Percentiles rank a stretch among this genome's conserved stretches.
Conservation (phyloP, 2,329 filamentous ascomycete species). For the Chaetomium strumarium region DNA sequence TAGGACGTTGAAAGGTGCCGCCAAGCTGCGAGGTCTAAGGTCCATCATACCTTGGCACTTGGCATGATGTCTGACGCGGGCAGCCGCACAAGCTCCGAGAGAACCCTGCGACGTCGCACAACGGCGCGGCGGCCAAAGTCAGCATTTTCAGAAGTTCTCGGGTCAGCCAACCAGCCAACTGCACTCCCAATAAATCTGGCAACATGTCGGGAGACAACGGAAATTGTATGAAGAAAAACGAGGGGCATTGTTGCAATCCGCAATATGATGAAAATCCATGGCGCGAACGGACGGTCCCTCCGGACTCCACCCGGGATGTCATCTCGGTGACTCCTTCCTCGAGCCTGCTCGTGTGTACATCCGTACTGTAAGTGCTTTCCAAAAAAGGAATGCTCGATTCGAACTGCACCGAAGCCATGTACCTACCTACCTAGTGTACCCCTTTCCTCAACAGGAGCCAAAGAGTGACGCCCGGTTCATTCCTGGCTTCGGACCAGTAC, state of each 20-base stretch:
- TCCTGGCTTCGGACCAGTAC: neutral
- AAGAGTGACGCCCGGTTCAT: neutral
- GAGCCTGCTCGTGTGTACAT: slow-evolving; percentile 3
- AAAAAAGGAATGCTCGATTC: slow-evolving; percentile 1
- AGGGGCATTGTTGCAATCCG: neutral
- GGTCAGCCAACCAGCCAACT: slow-evolving; percentile 4
- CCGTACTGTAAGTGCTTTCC: slow-evolving; percentile 17
- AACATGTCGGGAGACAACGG: neutral
- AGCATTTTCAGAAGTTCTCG: neutral
- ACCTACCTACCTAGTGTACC: neutral
- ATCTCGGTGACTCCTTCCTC: slow-evolving; percentile 19
- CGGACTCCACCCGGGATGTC: slow-evolving; percentile 14
- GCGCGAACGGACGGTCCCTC: slow-evolving; percentile 3
- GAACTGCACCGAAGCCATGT: neutral
- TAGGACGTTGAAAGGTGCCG: neutral
- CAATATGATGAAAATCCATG: neutral
- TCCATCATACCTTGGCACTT: too few relatives aligned
- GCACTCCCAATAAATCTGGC: slow-evolving; percentile 13
- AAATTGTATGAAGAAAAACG: neutral
- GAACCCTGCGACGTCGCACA: slow-evolving; percentile 14
- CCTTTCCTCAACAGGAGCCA: neutral
- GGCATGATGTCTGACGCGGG: too few relatives aligned
- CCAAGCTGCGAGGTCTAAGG: neutral
- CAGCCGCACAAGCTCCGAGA: too few relatives aligned
- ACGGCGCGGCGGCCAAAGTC: slow-evolving; percentile 14